These are phyloP conservation scores for Maudiozyma pseudohumilis DNA, from an alignment of 805 yeast genomes.

Conservation along the genomic window DNA sequence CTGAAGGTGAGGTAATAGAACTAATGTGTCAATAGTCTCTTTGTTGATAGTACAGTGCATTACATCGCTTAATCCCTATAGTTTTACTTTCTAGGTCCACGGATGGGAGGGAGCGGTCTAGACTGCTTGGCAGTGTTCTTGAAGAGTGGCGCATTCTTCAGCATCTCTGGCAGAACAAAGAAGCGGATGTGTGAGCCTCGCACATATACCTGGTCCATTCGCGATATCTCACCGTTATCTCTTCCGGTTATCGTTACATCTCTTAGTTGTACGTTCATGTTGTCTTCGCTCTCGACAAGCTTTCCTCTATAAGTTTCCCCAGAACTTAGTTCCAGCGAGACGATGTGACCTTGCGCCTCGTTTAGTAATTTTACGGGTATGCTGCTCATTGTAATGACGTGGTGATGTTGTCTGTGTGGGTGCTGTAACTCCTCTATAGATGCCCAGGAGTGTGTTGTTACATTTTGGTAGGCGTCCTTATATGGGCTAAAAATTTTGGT, in stretches of 20 bases:
- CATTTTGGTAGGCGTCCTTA: too few relatives aligned
- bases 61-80: too few relatives aligned
- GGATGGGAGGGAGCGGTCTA: slow-evolving; percentile 62
- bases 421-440: too few relatives aligned
- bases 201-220: slow-evolving; percentile 75
- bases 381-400: slow-evolving; percentile 4
- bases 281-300: slow-evolving; percentile 79
- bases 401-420: too few relatives aligned
- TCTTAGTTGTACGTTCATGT: slow-evolving; percentile 80
- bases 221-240: slow-evolving; percentile 57
- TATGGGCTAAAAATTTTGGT: background rate
- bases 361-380: slow-evolving; percentile 78
- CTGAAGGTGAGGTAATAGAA: too few relatives aligned
- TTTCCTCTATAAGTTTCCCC: slow-evolving; percentile 88
- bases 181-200: slow-evolving; percentile 87
- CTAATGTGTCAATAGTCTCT: too few relatives aligned
- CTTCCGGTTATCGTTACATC: slow-evolving; percentile 73
- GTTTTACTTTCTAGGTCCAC: slow-evolving; percentile 42
- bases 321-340: slow-evolving; percentile 70
- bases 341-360: slow-evolving; percentile 84
- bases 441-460: too few relatives aligned
- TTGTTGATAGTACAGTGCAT: too few relatives aligned
- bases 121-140: slow-evolving; percentile 41
- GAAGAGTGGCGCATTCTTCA: slow-evolving; percentile 83
- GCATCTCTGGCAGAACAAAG: slow-evolving; percentile 79